Evolutionary conservation across 2,329 filamentous ascomycete genomes (phyloP), one percentile per base, ranked within the genome.

Genomic region (Claviceps sp.): DNA sequence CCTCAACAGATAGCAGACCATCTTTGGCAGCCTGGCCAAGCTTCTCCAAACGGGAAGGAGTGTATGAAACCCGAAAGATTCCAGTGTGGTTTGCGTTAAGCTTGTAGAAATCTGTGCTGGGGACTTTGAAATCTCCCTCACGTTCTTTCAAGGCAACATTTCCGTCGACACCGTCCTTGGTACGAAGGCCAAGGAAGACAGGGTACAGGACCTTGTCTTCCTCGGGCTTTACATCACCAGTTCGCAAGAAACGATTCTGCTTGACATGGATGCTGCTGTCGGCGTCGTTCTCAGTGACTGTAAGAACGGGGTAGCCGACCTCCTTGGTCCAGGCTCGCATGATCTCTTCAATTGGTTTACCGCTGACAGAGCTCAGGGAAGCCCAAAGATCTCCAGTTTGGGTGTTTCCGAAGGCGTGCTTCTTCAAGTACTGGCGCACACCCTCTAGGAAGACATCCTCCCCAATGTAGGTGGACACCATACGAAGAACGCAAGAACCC

Each of bases 321-420:
- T 95, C 85, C 77, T 95, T 96, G 49, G 91, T 97, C 91, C 91
- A 97, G 58, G 91, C 88, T 51, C 89, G 85, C 84, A 96, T 96
- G 52, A 96, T 85, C 55, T 87, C 79, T 62, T 89, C 82, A 16
- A 97, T 85, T 49, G 90, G 85, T 71, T 96, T 95, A 55, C 90
- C 90, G 63, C 89, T 95, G 18, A 89, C 91, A 56, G 90, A 84
- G 55, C 84, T 85, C 43, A 97, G 76, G 36, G 90, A 86, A 53
- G 85, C 81, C 91, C 91, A 97, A 24, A 97, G 77, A 62, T 97
- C 90, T 50, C 84, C 81, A 1, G 91, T 97, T 65, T 88, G 78
- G 1, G 91, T 96, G 74, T 97, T 97, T 47, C 88, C 86, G 64
- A 93, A 97, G n/a, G 89, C 89, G 65, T 96, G 90, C 73, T 93